Base-by-base conservation (phyloP, 1,284 basidiomycete species). In the Heterobasidion occidentale region DNA sequence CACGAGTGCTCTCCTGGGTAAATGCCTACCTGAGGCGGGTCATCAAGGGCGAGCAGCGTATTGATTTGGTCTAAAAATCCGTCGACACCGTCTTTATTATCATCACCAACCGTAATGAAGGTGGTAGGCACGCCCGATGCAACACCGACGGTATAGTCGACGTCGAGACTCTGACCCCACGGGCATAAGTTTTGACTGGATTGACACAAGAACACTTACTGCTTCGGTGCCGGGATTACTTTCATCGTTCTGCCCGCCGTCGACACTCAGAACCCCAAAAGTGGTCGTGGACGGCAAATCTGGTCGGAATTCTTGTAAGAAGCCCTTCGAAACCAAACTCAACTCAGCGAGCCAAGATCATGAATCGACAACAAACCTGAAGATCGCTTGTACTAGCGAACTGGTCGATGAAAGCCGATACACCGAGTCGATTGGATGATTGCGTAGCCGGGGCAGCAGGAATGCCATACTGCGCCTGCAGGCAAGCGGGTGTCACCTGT, bases 11-110 rank as follows among this genome's bases (percentile, higher is more conserved):
- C 27, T 14, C 7, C n/a, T 14, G 62, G 66, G 20, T 81, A 84
- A 2, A 77, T 76, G 56, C 83, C 70, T 1, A 78, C 77, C 51
- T 77, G 74, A 2, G 82, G 80, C 7, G 61, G 51, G 19, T 77
- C 72, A 36, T 70, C 70, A 1, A 66, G 61, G 48, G 74, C 71
- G 46, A 67, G 63, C 34, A 74, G 61, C 46, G 62, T 61, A 60
- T 71, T 68, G 60, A 70, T 68, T 57, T 68, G 68, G 56, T 70
- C 67, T 33, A 67, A 59, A 59, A 69, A 66, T 17, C 65, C 64
- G 12, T 54, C 55, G 27, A 65, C 60, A 12, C 62, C 62, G 47
- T 64, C 65, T 17, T 27, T 36, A 17, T 17, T 49, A 35, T 42
- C n/a, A 19, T 46, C 36, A 6, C 56, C 56, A 12, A 58, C 57